Evolutionary conservation across 257 asterid species (phyloP).

Genomic region (Nicotiana benthamiana): DNA sequence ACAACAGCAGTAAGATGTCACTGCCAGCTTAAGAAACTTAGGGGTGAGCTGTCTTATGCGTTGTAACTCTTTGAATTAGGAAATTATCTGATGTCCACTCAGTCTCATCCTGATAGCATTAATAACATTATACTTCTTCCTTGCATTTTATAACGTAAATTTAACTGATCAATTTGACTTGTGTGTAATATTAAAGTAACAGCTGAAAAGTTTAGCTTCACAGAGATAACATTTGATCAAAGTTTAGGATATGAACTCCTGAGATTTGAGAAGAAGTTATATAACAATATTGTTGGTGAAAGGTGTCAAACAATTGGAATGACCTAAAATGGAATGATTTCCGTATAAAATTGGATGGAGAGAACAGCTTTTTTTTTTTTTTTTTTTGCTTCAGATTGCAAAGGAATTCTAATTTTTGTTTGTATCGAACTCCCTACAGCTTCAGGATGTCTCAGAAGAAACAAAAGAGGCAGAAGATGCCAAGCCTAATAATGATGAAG

Average conservation of each 20-base stretch:
- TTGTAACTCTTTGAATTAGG: neutral
- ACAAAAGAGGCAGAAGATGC: constrained; percentile 24
- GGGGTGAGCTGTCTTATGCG: constrained; percentile 41
- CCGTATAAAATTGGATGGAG: neutral
- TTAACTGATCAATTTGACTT: too few relatives aligned
- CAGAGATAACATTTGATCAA: neutral
- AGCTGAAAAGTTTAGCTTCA: neutral
- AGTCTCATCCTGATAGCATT: neutral
- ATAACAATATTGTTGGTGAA: neutral
- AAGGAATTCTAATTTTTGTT: constrained; percentile 8
- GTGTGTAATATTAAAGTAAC: neutral
- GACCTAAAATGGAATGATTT: neutral
- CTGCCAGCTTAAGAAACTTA: constrained; percentile 55
- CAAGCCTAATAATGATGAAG: constrained; percentile 28
- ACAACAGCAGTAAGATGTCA: constrained; percentile 93
- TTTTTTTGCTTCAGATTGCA: neutral
- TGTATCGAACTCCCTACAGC: constrained; percentile 28
- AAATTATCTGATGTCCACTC: neutral
- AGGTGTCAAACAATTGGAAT: neutral
- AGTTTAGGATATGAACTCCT: neutral
- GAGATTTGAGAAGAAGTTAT: too few relatives aligned
- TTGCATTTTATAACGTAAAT: neutral
- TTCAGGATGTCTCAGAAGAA: constrained; percentile 50
- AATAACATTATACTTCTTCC: neutral
- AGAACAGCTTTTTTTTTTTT: neutral